These are phyloP conservation scores for Moesziomyces antarcticus DNA, from an alignment of 1,284 basidiomycete species.

Conservation along the genomic window DNA sequence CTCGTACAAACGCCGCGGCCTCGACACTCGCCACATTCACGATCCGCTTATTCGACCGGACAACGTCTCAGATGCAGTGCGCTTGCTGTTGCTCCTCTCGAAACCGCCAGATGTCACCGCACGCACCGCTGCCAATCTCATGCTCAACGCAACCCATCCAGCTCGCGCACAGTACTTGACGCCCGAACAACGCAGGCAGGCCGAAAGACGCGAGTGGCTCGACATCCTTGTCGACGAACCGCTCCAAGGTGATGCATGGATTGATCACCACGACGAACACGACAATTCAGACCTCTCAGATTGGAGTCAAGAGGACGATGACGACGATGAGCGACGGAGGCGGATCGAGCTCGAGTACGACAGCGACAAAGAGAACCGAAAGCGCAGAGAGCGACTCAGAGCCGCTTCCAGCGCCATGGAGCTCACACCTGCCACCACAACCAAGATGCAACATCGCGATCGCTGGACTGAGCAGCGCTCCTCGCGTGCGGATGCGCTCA, in stretches of 20 bases:
- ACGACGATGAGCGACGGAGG: constrained; percentile 21
- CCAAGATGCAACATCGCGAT: constrained; percentile 16
- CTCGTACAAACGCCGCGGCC: constrained; percentile 13
- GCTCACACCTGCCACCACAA: constrained; percentile 12
- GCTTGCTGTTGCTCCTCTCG: constrained; percentile 32
- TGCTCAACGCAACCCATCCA: constrained; percentile 30
- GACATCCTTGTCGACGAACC: constrained; percentile 38
- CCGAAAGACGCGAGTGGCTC: constrained; percentile 38
- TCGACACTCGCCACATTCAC: constrained; percentile 10
- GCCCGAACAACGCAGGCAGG: constrained; percentile 32
- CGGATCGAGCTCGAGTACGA: constrained; percentile 24
- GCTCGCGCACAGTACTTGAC: constrained; percentile 32
- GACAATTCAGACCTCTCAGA: constrained; percentile 35
- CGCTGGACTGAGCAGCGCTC: constrained; percentile 9
- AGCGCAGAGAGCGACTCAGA: constrained; percentile 16
- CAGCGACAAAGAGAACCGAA: constrained; percentile 26
- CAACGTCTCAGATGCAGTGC: constrained; percentile 34
- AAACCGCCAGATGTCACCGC: constrained; percentile 37
- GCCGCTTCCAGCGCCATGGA: constrained; percentile 4
- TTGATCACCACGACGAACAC: constrained; percentile 8
- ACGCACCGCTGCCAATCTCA: constrained; percentile 34
- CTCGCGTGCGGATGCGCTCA: constrained; percentile 2
- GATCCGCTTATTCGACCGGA: constrained; percentile 36
- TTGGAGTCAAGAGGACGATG: constrained; percentile 33
- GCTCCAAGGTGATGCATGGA: constrained; percentile 30